Evolutionary conservation across 805 yeast species (phyloP).

Genomic region (Yamadazyma sp.): DNA sequence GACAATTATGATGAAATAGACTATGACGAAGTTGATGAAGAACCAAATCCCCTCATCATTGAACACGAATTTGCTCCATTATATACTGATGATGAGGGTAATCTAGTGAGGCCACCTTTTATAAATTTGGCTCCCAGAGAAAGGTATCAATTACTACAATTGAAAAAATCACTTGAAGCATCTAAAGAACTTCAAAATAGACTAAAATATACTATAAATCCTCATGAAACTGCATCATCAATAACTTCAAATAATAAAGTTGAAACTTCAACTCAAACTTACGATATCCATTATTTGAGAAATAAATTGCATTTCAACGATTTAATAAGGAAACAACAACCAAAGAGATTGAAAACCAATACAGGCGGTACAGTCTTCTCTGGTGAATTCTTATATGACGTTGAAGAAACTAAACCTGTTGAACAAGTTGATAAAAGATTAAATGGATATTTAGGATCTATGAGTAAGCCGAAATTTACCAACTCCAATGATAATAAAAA

Average conservation of each 20-base stretch:
- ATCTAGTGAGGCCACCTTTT: conserved; percentile 41
- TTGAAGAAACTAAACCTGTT: conserved; percentile 12
- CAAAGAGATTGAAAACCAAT: conserved; percentile 16
- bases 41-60: conserved; percentile 15
- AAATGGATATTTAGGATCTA: conserved; percentile 33
- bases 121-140: conserved; percentile 43
- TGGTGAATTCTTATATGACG: conserved; percentile 38
- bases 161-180: conserved; percentile 36
- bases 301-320: conserved; percentile 25
- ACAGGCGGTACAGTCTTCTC: conserved; percentile 25
- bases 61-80: conserved; percentile 33
- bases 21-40: conserved; percentile 4
- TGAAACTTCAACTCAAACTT: conserved; percentile 43
- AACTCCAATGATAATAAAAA: conserved; percentile 2
- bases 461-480: conserved; percentile 31
- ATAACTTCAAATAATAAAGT: conserved; percentile 22
- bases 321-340: conserved; percentile 14
- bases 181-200: conserved; percentile 30
- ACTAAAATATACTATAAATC: conserved; percentile 39
- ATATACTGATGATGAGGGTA: conserved; percentile 36
- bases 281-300: conserved; percentile 26
- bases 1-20: conserved; percentile 39
- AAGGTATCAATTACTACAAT: conserved; percentile 38
- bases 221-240: conserved; percentile 29
- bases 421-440: conserved; percentile 13